These are phyloP conservation scores for Keqinozyma sinolaborantium DNA, from an alignment of 1,139 yeast genomes.

Conservation along the genomic window DNA sequence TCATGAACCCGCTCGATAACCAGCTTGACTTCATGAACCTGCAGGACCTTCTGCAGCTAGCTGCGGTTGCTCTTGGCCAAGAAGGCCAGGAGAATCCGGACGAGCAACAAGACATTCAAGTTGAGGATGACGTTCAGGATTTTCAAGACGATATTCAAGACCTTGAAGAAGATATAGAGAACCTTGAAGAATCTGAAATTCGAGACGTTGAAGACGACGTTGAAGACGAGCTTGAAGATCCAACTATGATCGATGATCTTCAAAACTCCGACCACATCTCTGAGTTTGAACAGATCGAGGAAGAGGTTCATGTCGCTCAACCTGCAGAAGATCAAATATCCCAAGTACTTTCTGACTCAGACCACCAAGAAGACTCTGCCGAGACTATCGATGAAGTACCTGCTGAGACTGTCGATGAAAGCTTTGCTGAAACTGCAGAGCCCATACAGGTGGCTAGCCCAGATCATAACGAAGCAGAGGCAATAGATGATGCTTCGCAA, in stretches of 20 bases:
- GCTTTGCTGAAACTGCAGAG: background rate
- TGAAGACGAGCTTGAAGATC: constrained; percentile 16
- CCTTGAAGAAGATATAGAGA: too few species aligned
- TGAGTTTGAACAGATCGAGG: too few species aligned
- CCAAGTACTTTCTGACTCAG: background rate
- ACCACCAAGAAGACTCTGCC: background rate
- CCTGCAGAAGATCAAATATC: background rate
- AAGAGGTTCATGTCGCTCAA: background rate
- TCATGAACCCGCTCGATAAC: too few species aligned
- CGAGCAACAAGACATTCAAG: constrained; percentile 4
- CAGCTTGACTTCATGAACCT: too few species aligned
- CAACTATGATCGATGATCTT: constrained; percentile 24
- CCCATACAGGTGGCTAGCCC: too few species aligned
- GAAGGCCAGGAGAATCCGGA: too few species aligned
- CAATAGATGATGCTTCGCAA: background rate
- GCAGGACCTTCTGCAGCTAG: too few species aligned
- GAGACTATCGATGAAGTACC: background rate
- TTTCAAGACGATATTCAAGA: too few species aligned
- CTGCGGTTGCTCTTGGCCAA: too few species aligned
- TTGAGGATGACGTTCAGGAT: too few species aligned
- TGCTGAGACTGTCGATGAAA: background rate
- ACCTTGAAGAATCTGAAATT: too few species aligned
- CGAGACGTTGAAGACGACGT: background rate
- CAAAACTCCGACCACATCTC: too few species aligned
- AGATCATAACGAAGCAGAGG: constrained; percentile 1